Percentiles rank a stretch among this genome's conserved stretches.
These are phyloP conservation scores for Triticum dicoccoides DNA, from an alignment of 176 grass and related monocot species.

Conservation along the genomic window DNA sequence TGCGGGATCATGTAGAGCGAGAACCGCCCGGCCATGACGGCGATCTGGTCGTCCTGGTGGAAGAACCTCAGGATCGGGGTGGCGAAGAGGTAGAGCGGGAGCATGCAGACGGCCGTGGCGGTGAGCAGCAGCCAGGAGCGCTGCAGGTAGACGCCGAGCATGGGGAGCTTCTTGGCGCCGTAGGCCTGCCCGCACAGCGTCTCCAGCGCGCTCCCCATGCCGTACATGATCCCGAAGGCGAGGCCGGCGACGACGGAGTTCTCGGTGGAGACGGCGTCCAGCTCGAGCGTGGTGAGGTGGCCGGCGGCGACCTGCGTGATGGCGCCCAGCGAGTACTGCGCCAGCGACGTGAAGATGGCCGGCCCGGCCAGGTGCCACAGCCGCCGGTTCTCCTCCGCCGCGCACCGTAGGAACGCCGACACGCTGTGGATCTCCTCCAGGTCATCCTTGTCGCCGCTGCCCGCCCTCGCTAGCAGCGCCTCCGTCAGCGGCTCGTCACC, in stretches of 20 bases:
- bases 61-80: conserved; percentile 49
- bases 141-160: conserved; percentile 69
- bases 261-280: conserved; percentile 87
- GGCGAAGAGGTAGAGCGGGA: conserved; percentile 61
- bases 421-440: conserved; percentile 67
- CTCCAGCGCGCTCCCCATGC: conserved; percentile 73
- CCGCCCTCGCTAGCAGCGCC: neutral
- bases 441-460: conserved; percentile 5
- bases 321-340: conserved; percentile 85
- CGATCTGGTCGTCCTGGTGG: conserved; percentile 58
- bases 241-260: conserved; percentile 85
- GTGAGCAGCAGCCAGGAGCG: conserved; percentile 57
- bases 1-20: conserved; percentile 72
- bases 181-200: conserved; percentile 66
- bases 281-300: conserved; percentile 83
- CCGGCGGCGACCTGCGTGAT: conserved; percentile 65
- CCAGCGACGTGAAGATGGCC: conserved; percentile 77
- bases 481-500: neutral
- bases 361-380: conserved; percentile 69
- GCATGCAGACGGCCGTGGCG: conserved; percentile 30
- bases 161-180: conserved; percentile 43
- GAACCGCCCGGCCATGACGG: conserved; percentile 33
- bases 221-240: conserved; percentile 64
- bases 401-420: conserved; percentile 26
- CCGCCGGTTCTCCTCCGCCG: conserved; percentile 59